These are phyloP conservation scores for Yamagishiella unicocca DNA, from an alignment of 139 green algal species.

Conservation along the genomic window DNA sequence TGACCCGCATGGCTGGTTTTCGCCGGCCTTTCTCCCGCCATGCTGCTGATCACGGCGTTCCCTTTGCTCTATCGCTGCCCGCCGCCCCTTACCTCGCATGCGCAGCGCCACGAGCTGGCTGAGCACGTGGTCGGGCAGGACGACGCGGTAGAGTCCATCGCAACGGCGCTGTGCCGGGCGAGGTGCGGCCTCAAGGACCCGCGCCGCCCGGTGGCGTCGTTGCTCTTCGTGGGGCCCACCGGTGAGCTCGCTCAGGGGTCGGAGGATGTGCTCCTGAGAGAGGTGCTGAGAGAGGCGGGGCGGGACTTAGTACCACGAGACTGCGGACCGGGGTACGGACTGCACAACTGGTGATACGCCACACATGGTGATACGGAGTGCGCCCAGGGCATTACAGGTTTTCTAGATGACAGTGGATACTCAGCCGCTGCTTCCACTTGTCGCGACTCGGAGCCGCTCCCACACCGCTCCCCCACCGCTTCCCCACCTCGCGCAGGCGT, in stretches of 20 bases:
- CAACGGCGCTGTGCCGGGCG: slow-evolving; percentile 93
- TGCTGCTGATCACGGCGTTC: too few relatives aligned
- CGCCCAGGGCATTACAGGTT: too few relatives aligned
- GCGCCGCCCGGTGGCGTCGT: slow-evolving; percentile 91
- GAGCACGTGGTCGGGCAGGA: slow-evolving; percentile 84
- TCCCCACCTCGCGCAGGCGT: slow-evolving; percentile 72
- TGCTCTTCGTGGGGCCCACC: slow-evolving; percentile 98
- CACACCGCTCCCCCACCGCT: too few relatives aligned
- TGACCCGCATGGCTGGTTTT: too few relatives aligned
- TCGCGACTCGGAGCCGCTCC: too few relatives aligned
- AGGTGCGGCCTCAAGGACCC: slow-evolving; percentile 91
- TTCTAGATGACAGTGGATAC: too few relatives aligned
- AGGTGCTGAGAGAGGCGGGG: neutral
- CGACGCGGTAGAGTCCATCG: slow-evolving; percentile 90
- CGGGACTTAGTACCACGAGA: neutral
- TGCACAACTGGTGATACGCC: too few relatives aligned
- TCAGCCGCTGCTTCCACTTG: too few relatives aligned
- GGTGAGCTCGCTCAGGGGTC: slow-evolving; percentile 44
- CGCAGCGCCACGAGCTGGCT: slow-evolving; percentile 57
- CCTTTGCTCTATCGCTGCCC: too few relatives aligned
- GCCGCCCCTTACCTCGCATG: neutral
- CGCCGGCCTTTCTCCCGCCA: too few relatives aligned
- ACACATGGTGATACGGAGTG: too few relatives aligned
- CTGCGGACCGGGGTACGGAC: neutral
- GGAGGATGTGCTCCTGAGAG: neutral